These are phyloP conservation scores for Sisymbrium irio DNA, from an alignment of 345 rosid genomes.

Conservation along the genomic window DNA sequence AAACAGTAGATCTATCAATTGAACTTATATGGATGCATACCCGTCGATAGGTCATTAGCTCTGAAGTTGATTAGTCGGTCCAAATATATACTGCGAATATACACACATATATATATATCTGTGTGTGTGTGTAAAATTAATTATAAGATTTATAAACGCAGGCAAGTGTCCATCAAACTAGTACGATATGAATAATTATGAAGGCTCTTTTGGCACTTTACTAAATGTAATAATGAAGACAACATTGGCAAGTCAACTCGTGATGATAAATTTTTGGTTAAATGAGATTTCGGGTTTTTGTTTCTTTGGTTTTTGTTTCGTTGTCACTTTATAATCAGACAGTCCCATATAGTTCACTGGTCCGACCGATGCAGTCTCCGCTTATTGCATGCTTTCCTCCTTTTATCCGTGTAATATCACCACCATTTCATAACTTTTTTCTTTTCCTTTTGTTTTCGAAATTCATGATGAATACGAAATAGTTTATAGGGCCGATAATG, in stretches of 20 bases:
- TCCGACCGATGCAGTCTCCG: conserved; percentile 29
- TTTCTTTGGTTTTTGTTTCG: conserved; percentile 28
- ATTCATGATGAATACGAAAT: conserved; percentile 13
- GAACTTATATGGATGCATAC: conserved; percentile 22
- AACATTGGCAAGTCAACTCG: conserved; percentile 38
- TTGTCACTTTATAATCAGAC: conserved; percentile 32
- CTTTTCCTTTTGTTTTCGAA: not conserved
- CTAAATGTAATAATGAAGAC: conserved; percentile 37
- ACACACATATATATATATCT: not conserved
- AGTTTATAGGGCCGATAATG: not conserved
- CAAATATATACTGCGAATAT: conserved; percentile 27
- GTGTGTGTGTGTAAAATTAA: not conserved
- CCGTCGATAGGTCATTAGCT: conserved; percentile 29
- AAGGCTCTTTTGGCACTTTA: conserved; percentile 36
- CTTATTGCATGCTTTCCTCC: conserved; percentile 22
- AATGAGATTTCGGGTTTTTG: conserved; percentile 23
- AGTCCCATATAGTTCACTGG: conserved; percentile 28
- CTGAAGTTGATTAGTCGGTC: conserved; percentile 32
- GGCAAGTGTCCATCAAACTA: conserved; percentile 35
- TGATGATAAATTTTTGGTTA: conserved; percentile 16
- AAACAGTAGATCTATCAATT: conserved; percentile 36
- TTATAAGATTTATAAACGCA: conserved; percentile 3
- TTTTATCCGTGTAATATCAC: conserved; percentile 27
- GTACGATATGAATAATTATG: conserved; percentile 31
- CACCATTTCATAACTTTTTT: not conserved